Evolutionary conservation across 768 basidiomycete genomes (phyloP), one percentile per base, ranked within the genome.

Genomic region (Lactarius sanguifluus): DNA sequence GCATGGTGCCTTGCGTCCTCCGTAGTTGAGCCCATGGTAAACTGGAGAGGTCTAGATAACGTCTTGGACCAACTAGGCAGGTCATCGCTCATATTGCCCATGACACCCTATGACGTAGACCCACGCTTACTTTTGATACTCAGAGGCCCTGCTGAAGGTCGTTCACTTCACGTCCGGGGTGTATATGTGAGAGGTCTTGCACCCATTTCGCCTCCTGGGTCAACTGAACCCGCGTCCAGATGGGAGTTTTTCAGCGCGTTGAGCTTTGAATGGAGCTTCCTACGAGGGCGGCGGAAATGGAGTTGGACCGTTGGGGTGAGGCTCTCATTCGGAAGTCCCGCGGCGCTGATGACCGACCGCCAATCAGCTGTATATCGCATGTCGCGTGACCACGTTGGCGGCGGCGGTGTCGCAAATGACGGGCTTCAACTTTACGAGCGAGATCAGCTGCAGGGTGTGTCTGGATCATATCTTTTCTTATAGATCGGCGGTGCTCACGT

Each of bases 181-280:
- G 28, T 67, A 64, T 52, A 67, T 64, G 63, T 64, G 62, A 58
- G 62, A n/a, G 47, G 23, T 18, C 38, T 13, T 34, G 10, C 0
- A 5, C 10, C n/a, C 12, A 32, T 41, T 23, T 10, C 9, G 9
- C 20, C 32, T 34, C n/a, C 20, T 30, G 61, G 38, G 28, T 23
- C 20, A 20, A 8, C 45, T 13, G 13, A 40, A 40, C 12, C 13
- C 13, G 30, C 34, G 3, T 25, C 40, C 50, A 67, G 66, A 13
- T 67, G 66, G 66, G 66, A 67, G 32, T 68, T 36, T 47, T 34
- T 64, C 38, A 45, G 59, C 57, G 36, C 58, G 25, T n/a, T 67
- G 47, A 54, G 56, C 47, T 58, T 52, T 40, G 68, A 69, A 30
- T 66, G 67, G 67, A 65, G 50, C 30, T 52, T 69, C 56, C 16